Conservation (phyloP, 2,329 filamentous ascomycete genomes). For the Neoascochyta sp. region DNA sequence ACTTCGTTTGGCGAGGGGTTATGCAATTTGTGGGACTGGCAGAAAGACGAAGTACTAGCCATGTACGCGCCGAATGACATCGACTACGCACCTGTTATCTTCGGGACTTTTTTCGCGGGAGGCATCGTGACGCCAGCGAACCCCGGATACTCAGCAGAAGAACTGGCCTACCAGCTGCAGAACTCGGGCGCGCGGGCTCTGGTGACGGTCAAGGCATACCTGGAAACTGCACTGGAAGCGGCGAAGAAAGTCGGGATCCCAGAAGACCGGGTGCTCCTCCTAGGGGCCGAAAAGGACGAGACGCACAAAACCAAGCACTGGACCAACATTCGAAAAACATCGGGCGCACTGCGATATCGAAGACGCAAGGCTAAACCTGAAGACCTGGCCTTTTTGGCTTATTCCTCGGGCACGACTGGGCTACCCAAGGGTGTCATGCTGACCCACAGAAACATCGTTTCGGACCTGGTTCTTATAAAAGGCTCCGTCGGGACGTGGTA, state of each 20-base stretch:
- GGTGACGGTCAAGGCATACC: conserved; percentile 65
- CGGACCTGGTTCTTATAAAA: conserved; percentile 79
- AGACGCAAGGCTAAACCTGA: conserved; percentile 57
- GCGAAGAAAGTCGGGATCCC: conserved; percentile 66
- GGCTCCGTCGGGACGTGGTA: conserved; percentile 80
- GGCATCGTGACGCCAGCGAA: conserved; percentile 79
- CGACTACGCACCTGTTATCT: conserved; percentile 71
- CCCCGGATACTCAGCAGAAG: conserved; percentile 75
- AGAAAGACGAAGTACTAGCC: conserved; percentile 74
- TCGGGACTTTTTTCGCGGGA: conserved; percentile 77
- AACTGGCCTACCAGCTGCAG: conserved; percentile 77
- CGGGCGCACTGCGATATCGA: conserved; percentile 56
- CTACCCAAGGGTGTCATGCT: conserved; percentile 47
- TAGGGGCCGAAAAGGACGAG: conserved; percentile 65
- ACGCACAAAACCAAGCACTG: conserved; percentile 64
- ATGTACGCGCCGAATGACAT: conserved; percentile 82
- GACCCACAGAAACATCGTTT: conserved; percentile 43
- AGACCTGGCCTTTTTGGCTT: conserved; percentile 77
- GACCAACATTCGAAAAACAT: conserved; percentile 62
- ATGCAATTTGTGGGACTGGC: conserved; percentile 69
- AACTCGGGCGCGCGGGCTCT: conserved; percentile 72
- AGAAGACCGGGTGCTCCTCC: conserved; percentile 66
- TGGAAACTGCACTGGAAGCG: conserved; percentile 64
- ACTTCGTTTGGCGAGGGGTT: conserved; percentile 74
- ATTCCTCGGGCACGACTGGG: conserved; percentile 42